Base-by-base conservation (phyloP, 176 grass and related monocot species). In the Ananas comosus region DNA sequence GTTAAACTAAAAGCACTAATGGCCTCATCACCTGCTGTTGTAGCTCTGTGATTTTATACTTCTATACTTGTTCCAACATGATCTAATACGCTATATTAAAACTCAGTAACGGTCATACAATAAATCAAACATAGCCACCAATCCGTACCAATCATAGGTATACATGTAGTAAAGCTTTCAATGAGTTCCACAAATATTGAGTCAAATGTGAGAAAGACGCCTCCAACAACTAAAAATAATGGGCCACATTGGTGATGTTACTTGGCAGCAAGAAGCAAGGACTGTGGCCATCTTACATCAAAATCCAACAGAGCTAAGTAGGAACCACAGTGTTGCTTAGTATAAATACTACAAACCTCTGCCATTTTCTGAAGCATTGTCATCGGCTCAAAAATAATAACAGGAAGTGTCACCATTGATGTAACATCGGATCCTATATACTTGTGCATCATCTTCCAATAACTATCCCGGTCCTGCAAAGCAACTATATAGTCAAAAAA, bases 381-480 rank as follows among this genome's bases (percentile, higher is more conserved):
- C 90, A 93, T 99, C 25, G 94, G 94, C 59, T 99, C 94, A 75
- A 99, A 99, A 81, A 99, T 99, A 69, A 99, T 88, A 19, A 99
- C 90, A 9, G 94, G 94, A 83, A 99, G 90, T 21, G 94, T 91
- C 80, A 99, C 94, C 84, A 99, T 86, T 67, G 94, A 99, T 18
- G 94, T 93, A 73, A 99, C 94, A 90, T 99, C 94, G 48, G 94
- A 78, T 67, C 94, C 94, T 79, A 99, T 84, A 73, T 99, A 93
- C 64, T 93, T 93, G 75, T 93, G 72, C 94, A 99, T 99, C 94
- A 99, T 99, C 80, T 93, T 93, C 94, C 94, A 99, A 82, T 99
- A 91, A 81, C 87, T 53, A 80, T 99, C 94, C 70, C 87, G 90
- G 72, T 93, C 89, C 89, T 99, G 78, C 24, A 85, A 83, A 80